Base-by-base conservation (phyloP, 2,329 filamentous ascomycete species). In the Endothia cerciana region DNA sequence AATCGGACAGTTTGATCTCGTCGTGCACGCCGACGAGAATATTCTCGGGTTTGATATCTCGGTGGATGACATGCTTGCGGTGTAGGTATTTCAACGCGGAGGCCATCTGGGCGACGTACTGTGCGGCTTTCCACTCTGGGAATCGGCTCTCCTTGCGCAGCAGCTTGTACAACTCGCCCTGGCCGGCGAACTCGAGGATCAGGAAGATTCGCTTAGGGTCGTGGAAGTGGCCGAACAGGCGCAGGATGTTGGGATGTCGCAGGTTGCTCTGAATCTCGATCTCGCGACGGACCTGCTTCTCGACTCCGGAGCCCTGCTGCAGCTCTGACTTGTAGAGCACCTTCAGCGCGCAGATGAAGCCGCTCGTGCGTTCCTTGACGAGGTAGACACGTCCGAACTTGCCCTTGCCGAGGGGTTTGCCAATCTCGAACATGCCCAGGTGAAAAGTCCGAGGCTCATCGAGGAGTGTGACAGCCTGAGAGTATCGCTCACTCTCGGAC, bases 1-100 rank as follows among this genome's bases (percentile, higher is more conserved):
- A 99, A 78, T 99, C 95, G 4, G 93, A 96, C 74, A 99, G 94
- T 80, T 99, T 99, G 81, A 99, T 94, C 82, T 99, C 95, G 71
- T 94, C 95, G 75, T 98, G 94, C 67, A 98, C 93, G 17, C 94
- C 94, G 38, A 98, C 90, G 28, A 98, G 85, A 70, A 98, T 98
- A 74, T 98, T 98, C 80, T 98, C 94, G 2, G 94, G 94, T 82
- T 98, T 98, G 81, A 98, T 98, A 73, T 98, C 94, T 66, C 94
- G 87, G 79, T 98, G 94, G 81, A 98, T 98, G 72, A 98, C 92
- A 77, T 97, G 93, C 82, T 98, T 98, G 77, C 93, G 93, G 82
- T 97, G 94, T 56, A 97, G 85, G 75, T 97, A 98, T 71, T 90
- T 89, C 72, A 97, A 81, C 0, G 93, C 93, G 55, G 90, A 90